Conservation (phyloP, 495 filamentous ascomycete genomes). For the Xylaria bambusicola region DNA sequence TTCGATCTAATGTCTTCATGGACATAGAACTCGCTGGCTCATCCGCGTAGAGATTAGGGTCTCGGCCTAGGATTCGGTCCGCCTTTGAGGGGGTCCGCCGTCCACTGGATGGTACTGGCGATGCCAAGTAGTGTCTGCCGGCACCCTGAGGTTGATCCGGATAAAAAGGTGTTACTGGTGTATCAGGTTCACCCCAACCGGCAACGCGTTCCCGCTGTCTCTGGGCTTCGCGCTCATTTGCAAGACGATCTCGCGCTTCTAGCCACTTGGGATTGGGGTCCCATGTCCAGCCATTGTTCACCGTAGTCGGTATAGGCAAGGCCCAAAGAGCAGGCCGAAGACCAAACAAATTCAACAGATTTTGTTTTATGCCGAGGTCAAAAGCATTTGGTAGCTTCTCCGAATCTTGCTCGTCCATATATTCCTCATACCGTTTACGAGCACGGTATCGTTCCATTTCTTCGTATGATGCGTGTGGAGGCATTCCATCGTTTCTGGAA, state of each 20-base stretch:
- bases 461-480: constrained; percentile 58
- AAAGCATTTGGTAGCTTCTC: constrained; percentile 90
- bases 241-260: constrained; percentile 62
- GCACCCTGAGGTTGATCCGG: constrained; percentile 25
- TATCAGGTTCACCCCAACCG: constrained; percentile 52
- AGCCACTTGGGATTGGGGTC: constrained; percentile 75
- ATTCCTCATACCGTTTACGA: constrained; percentile 77
- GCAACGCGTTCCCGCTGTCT: constrained; percentile 56
- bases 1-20: constrained; percentile 42
- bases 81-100: constrained; percentile 47
- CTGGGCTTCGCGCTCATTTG: constrained; percentile 60
- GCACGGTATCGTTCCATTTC: constrained; percentile 70
- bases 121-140: constrained; percentile 35
- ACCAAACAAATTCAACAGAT: constrained; percentile 85
- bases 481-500: constrained; percentile 15
- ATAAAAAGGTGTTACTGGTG: constrained; percentile 16
- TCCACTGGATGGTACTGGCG: constrained; percentile 13
- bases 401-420: constrained; percentile 84
- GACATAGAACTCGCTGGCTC: constrained; percentile 39
- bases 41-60: constrained; percentile 50
- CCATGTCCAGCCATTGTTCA: constrained; percentile 95
- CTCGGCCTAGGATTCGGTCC: constrained; percentile 51
- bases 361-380: constrained; percentile 77
- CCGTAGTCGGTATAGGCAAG: constrained; percentile 80
- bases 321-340: constrained; percentile 66